Evolutionary conservation across 2,329 filamentous ascomycete species (phyloP).

Genomic region (Neofusicoccum umdonicola): DNA sequence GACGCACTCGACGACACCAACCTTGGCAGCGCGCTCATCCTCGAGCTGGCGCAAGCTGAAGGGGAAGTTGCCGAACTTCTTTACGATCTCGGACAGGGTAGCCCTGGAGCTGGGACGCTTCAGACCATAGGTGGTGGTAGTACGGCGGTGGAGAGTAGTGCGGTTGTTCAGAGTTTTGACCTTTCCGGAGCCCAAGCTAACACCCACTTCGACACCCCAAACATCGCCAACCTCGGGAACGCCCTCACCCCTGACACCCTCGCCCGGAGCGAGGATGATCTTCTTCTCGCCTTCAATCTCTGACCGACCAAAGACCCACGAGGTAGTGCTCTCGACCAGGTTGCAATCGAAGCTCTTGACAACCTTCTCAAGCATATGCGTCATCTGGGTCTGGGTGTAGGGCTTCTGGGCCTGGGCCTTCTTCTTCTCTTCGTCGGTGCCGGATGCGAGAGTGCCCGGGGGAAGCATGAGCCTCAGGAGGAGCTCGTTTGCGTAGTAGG

Average conservation of each 20-base stretch:
- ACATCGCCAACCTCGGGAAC: conserved; percentile 85
- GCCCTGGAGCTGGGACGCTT: conserved; percentile 90
- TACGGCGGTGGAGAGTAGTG: conserved; percentile 89
- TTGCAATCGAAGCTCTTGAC: conserved; percentile 88
- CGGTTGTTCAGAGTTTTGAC: conserved; percentile 88
- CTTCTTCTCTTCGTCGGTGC: conserved; percentile 91
- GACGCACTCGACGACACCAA: conserved; percentile 95
- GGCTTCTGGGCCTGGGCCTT: conserved; percentile 79
- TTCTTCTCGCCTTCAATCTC: conserved; percentile 98
- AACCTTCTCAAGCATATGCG: conserved; percentile 82
- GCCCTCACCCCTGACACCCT: conserved; percentile 89
- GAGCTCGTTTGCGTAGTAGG: conserved; percentile 93
- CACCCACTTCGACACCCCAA: conserved; percentile 95
- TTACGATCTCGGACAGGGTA: conserved; percentile 88
- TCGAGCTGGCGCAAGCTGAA: conserved; percentile 97
- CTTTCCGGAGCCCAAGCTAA: conserved; percentile 89
- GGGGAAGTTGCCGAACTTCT: conserved; percentile 96
- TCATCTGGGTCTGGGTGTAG: conserved; percentile 83
- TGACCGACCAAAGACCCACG: conserved; percentile 93
- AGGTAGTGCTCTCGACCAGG: conserved; percentile 95
- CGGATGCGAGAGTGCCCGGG: conserved; percentile 77
- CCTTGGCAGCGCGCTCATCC: conserved; percentile 92
- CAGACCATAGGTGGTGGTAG: conserved; percentile 83
- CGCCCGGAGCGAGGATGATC: conserved; percentile 85
- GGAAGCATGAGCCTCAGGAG: conserved; percentile 88